Percentiles rank a stretch among this genome's conserved stretches.
Evolutionary conservation across 441 rosid genomes (phyloP).

Genomic region (Pelargonium fulgidum): DNA sequence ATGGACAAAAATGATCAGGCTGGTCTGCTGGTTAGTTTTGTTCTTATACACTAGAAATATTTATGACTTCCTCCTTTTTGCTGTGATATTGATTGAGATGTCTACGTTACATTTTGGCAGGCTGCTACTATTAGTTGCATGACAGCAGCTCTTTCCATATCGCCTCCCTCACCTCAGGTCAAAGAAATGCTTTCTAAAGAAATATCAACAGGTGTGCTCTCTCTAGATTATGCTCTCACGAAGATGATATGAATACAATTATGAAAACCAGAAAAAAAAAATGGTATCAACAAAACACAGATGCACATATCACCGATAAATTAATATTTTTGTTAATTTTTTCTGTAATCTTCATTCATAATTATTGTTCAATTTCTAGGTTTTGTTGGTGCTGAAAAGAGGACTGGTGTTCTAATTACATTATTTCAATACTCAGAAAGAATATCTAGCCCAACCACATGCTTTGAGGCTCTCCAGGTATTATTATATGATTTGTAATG

Average conservation of each 20-base stretch:
- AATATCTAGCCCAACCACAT: slow-evolving; percentile 42
- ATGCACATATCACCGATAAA: not conserved
- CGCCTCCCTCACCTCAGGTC: slow-evolving; percentile 51
- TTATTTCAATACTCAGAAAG: slow-evolving; percentile 50
- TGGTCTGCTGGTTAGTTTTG: slow-evolving; percentile 62
- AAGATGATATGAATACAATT: not conserved
- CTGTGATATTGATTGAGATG: slow-evolving; percentile 11
- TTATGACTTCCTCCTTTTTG: slow-evolving; percentile 13
- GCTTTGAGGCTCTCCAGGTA: slow-evolving; percentile 94
- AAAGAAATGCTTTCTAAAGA: slow-evolving; percentile 61
- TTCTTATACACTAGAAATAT: not conserved
- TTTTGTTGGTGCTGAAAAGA: slow-evolving; percentile 38
- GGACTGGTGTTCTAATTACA: slow-evolving; percentile 47
- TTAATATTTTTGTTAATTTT: not conserved
- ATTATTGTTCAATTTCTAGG: slow-evolving; percentile 43
- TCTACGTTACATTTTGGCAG: slow-evolving; percentile 34
- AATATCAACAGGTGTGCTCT: slow-evolving; percentile 49
- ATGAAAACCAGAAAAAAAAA: not conserved
- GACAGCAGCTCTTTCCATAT: slow-evolving; percentile 67
- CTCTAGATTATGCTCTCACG: slow-evolving; percentile 4
- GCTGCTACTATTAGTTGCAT: slow-evolving; percentile 68
- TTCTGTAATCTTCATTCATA: slow-evolving; percentile 13
- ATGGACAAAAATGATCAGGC: slow-evolving; percentile 58
- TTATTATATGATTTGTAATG: slow-evolving; percentile 17
- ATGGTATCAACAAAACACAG: not conserved